Evolutionary conservation across 176 grass and related monocot genomes (phyloP), one percentile per base, ranked within the genome.

Genomic region (Triticum timopheevii): DNA sequence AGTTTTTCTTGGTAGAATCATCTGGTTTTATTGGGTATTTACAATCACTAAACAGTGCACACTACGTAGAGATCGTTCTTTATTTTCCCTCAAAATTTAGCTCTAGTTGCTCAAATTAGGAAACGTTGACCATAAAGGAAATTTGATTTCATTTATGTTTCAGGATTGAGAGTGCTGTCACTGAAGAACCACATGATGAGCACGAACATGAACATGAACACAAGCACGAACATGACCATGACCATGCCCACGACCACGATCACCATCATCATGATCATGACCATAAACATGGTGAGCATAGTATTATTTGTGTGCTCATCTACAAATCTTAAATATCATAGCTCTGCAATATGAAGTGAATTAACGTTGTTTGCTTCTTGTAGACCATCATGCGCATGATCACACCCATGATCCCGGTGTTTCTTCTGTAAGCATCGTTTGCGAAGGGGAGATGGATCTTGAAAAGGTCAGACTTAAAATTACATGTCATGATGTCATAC

Each of bases 401-500:
- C 97, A 98, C 88, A 96, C 82, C 40, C 97, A 98, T 80, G 97
- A 98, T 83, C 97, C 94, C 61, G 94, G 97, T 38, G 92, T 98
- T 84, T 98, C 94, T 89, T 98, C 97, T 30, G 97, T 98, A 58
- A 98, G 97, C 89, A 94, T 98, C 50, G 97, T 98, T 73, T 98
- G 97, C 39, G 97, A 98, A 93, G 96, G 96, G 71, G 90, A 88
- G 89, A 87, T 98, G 88, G 88, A 98, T 91, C 94, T 98, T 82
- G 88, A 98, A 68, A 98, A 98, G 96, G 96, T 90, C 49, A 78
- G 77, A 84, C 4, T 68, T 63, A 44, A n/a, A 80, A 63, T 80
- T 86, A 65, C 33, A 79, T 63, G 23, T 69, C 75, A 62, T 39
- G 31, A 31, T 31, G 31, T 31, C 31, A 2, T 31, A 3, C 31